Base-by-base conservation (phyloP, 2,329 filamentous ascomycete species). In the Monosporascus sp. region DNA sequence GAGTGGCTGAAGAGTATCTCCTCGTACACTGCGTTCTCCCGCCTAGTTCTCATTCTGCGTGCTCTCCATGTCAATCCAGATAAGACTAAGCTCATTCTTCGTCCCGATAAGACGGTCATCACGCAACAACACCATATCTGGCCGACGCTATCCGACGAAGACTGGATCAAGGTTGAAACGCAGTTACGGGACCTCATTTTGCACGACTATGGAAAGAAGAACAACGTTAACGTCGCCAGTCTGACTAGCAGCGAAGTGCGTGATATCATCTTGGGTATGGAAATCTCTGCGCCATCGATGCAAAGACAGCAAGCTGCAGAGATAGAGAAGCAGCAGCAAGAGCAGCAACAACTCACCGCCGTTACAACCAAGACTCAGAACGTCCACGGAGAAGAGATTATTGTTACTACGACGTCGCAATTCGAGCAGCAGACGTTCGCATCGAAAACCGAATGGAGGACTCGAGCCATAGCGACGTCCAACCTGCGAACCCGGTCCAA, bases 141-240 rank as follows among this genome's bases (percentile, higher is more conserved):
- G 94, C 94, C 94, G 1, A 87, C 90, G 0, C 76, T 99, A 51
- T 86, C 89, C 0, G 94, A 99, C 59, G 94, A 99, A 63, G 92
- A 96, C 58, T 99, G 94, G 94, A 94, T 99, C 73, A 97, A 97
- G 82, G 90, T 99, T n/a, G 94, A 99, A 78, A 91, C 91, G 46
- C 90, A 96, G 68, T 78, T 99, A 42, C 87, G 94, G 70, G 94
- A 99, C 77, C 77, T 99, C 60, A 99, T 99, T 64, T 70, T 99
- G 61, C 97, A 97, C 62, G 94, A 99, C 69, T 99, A 99, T 68
- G 94, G 94, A 68, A 99, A 97, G 83, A 99, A 99, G 82, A 99
- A 99, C 78, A 99, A 97, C 63, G 94, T 99, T 76, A 99, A 99
- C 64, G 93, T 94, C 14, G 95, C 95, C 17, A 96, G 91, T 70